Base-by-base conservation (phyloP, 2,329 filamentous ascomycete genomes). In the Monosporascus ibericus region DNA sequence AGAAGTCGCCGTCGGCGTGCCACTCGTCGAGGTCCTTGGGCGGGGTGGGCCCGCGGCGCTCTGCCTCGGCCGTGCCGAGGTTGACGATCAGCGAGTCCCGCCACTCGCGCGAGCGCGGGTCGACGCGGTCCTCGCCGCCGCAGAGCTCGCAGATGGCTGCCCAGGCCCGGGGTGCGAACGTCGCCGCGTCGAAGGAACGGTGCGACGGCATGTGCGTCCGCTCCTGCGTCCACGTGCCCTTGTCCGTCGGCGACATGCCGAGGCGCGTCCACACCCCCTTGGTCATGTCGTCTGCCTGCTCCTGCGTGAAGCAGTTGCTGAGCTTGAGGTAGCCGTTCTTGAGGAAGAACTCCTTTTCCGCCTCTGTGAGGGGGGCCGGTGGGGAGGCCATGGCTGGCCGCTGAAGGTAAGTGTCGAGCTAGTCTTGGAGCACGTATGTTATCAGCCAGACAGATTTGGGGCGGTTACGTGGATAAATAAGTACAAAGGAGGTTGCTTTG, bases 1-100 rank as follows among this genome's bases (percentile, higher is more conserved):
- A 88, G 66, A 87, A 88, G 59, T 88, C 85, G 8, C 85, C 85
- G 66, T 88, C 85, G 18, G 86, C 82, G 66, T 88, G 85, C 85
- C 85, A 88, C 22, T 73, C 73, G 7, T 72, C 62, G 22, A 87
- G 69, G 1, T 81, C 74, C 48, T 76, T 72, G 0, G 82, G 82
- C 37, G 73, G 67, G 3, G 76, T 66, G 8, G 75, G 72, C 30
- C 30, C 30, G 48, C 72, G 73, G 5, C 77, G 76, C 54, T 80
- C 77, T 47, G 71, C 71, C 48, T 78, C 75, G 0, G 75, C 63
- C 2, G 75, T 81, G 14, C 86, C 86, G 7, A 88, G 75, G 66
- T 88, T 88, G 40, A 88, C 83, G 60, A 88, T 88, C 52, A 88
- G 77, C 4, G 77, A 77, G 69, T 88, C 85, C 57, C 76, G 76